These are phyloP conservation scores for Apiospora aurea DNA, from an alignment of 2,329 filamentous ascomycete species.

Conservation along the genomic window DNA sequence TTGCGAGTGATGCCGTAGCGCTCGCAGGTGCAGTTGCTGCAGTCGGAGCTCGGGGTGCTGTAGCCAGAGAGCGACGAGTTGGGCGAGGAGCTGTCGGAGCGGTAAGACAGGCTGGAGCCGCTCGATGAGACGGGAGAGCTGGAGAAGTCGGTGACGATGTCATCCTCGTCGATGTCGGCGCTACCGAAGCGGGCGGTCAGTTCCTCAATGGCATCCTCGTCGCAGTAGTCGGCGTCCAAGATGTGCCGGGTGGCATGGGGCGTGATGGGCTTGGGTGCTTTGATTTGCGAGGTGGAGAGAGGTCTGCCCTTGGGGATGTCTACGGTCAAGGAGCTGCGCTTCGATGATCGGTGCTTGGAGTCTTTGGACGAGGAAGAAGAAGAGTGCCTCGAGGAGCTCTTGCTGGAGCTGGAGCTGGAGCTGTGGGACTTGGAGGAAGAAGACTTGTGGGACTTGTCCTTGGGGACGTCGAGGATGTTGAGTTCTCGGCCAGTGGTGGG, in stretches of 20 bases:
- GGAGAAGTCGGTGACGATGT: slow-evolving; percentile 62
- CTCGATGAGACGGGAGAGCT: slow-evolving; percentile 69
- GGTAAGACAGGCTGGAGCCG: slow-evolving; percentile 74
- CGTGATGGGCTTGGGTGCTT: slow-evolving; percentile 87
- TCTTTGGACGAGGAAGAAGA: slow-evolving; percentile 46
- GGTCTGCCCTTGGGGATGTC: slow-evolving; percentile 89
- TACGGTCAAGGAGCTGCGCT: slow-evolving; percentile 57
- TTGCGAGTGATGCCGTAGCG: slow-evolving; percentile 95
- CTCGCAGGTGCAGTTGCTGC: slow-evolving; percentile 87
- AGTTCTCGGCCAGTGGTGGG: slow-evolving; percentile 96
- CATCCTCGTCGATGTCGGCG: slow-evolving; percentile 61
- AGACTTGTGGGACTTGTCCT: slow-evolving; percentile 48
- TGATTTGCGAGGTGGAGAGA: slow-evolving; percentile 86
- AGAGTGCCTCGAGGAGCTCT: slow-evolving; percentile 48
- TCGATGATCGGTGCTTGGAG: slow-evolving; percentile 55
- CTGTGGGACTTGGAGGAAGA: slow-evolving; percentile 53
- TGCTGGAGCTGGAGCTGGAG: slow-evolving; percentile 51
- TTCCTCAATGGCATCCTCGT: slow-evolving; percentile 76
- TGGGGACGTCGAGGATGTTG: slow-evolving; percentile 95
- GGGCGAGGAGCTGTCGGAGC: slow-evolving; percentile 75
- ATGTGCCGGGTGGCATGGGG: slow-evolving; percentile 89
- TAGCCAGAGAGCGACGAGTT: slow-evolving; percentile 79
- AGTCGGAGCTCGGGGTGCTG: slow-evolving; percentile 79
- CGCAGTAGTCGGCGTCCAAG: slow-evolving; percentile 80
- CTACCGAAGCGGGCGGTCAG: slow-evolving; percentile 77